A percentile compares a stretch with the other conserved stretches of the same genome.
Conservation (phyloP, 805 yeast species). For the Candida anglica region DNA sequence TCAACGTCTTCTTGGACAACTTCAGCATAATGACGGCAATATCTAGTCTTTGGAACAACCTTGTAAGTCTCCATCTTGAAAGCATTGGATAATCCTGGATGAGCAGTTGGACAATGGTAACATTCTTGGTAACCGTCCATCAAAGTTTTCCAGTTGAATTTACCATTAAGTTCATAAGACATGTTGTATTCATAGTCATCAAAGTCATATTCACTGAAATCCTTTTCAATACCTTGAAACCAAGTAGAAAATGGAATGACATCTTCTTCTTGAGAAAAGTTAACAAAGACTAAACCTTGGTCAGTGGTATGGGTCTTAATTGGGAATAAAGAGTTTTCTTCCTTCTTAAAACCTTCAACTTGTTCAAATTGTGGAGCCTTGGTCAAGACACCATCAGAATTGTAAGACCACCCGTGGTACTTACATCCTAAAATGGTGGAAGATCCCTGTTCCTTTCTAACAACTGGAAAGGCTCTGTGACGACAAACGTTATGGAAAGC, state of each 20-base stretch:
- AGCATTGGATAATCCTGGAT: constrained; percentile 55
- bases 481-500: constrained; percentile 66
- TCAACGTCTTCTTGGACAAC: constrained; percentile 38
- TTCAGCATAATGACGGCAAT: constrained; percentile 60
- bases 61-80: constrained; percentile 63
- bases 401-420: constrained; percentile 65
- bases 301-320: constrained; percentile 51
- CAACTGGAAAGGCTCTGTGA: constrained; percentile 62
- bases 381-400: constrained; percentile 54
- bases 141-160: constrained; percentile 63
- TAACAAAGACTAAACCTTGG: constrained; percentile 55
- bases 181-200: constrained; percentile 59
- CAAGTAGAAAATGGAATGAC: constrained; percentile 49
- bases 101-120: constrained; percentile 67
- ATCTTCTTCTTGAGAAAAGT: constrained; percentile 44
- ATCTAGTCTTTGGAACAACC: constrained; percentile 55
- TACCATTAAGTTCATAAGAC: constrained; percentile 61
- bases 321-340: constrained; percentile 51
- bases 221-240: constrained; percentile 47
- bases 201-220: constrained; percentile 56
- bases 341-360: constrained; percentile 55
- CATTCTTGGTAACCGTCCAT: constrained; percentile 70
- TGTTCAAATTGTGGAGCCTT: constrained; percentile 62
- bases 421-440: constrained; percentile 55
- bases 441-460: constrained; percentile 57